phyloP scores from a whole-genome alignment of 192 early-diverging fungal species.

The Nowakowskiella sp. region DNA sequence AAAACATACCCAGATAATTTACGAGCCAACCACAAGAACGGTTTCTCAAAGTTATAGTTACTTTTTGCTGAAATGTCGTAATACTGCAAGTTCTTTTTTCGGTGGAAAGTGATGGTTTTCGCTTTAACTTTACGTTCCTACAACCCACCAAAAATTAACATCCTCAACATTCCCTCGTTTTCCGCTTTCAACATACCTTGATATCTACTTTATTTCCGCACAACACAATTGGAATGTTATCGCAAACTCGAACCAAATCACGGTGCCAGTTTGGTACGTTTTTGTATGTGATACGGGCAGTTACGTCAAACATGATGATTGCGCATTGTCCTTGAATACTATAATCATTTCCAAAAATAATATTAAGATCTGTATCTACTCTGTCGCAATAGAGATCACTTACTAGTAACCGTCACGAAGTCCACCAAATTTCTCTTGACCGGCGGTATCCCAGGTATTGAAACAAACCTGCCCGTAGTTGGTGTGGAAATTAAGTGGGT shows the following conservation, averaged over 20 bases:
- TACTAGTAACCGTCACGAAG: slow-evolving; percentile 99
- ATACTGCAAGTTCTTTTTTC: slow-evolving; percentile 99
- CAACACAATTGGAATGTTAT: slow-evolving; percentile 99
- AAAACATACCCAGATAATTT: slow-evolving; percentile 48
- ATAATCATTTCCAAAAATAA: slow-evolving; percentile 4
- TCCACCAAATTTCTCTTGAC: slow-evolving; percentile 99
- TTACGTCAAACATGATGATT: slow-evolving; percentile 99
- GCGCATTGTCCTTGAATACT: slow-evolving; percentile 98
- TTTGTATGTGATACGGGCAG: slow-evolving; percentile 99
- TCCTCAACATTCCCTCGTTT: not conserved
- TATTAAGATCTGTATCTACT: not conserved
- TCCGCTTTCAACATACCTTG: slow-evolving; percentile 53
- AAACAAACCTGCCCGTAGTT: slow-evolving; percentile 94
- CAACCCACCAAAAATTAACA: not conserved
- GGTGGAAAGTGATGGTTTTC: slow-evolving; percentile 99
- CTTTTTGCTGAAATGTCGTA: slow-evolving; percentile 99
- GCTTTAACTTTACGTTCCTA: slow-evolving; percentile 99
- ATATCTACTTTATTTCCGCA: slow-evolving; percentile 99
- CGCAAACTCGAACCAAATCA: slow-evolving; percentile 98
- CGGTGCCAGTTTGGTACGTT: slow-evolving; percentile 99
- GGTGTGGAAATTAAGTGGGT: slow-evolving; percentile 95
- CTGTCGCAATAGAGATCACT: slow-evolving; percentile 15
- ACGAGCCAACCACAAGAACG: slow-evolving; percentile 98
- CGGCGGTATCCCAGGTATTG: slow-evolving; percentile 99
- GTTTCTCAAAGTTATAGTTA: slow-evolving; percentile 99